Evolutionary conservation across 2,329 filamentous ascomycete genomes (phyloP).

Genomic region (Biscogniauxia sp.): DNA sequence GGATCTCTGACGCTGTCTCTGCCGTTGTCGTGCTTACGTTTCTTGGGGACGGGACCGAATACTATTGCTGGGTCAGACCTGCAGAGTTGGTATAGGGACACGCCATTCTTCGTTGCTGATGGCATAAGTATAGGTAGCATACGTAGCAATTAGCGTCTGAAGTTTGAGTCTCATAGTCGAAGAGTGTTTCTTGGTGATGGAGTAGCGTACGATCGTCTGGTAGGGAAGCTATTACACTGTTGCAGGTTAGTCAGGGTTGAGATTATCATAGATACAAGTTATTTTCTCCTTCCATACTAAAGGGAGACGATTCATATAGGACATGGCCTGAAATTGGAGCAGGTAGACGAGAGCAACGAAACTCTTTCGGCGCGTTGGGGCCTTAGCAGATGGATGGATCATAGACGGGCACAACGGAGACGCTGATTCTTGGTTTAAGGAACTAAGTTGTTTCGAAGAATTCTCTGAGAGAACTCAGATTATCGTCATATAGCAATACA

Average conservation of each 20-base stretch:
- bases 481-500: background rate
- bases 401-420: slow-evolving; percentile 11
- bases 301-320: slow-evolving; percentile 9
- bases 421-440: slow-evolving; percentile 10
- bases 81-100: slow-evolving; percentile 2
- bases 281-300: background rate
- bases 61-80: background rate
- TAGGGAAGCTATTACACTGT: slow-evolving; percentile 1
- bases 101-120: slow-evolving; percentile 5
- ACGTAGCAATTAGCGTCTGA: slow-evolving; percentile 3
- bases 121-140: background rate
- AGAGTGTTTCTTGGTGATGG: slow-evolving; percentile 9
- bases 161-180: slow-evolving; percentile 1
- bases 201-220: background rate
- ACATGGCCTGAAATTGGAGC: slow-evolving; percentile 7
- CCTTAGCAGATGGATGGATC: slow-evolving; percentile 9
- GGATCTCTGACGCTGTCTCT: slow-evolving; percentile 1
- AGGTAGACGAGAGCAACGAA: slow-evolving; percentile 1
- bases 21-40: slow-evolving; percentile 2
- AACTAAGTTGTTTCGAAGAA: slow-evolving; percentile 11
- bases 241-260: slow-evolving; percentile 8
- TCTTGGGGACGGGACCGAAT: background rate
- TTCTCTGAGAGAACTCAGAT: background rate
- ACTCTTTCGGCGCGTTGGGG: slow-evolving; percentile 6
- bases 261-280: slow-evolving; percentile 6